Percentiles rank a stretch among this genome's conserved stretches.
Conservation (phyloP, 768 basidiomycete species). For the Coprinellus micaceus region DNA sequence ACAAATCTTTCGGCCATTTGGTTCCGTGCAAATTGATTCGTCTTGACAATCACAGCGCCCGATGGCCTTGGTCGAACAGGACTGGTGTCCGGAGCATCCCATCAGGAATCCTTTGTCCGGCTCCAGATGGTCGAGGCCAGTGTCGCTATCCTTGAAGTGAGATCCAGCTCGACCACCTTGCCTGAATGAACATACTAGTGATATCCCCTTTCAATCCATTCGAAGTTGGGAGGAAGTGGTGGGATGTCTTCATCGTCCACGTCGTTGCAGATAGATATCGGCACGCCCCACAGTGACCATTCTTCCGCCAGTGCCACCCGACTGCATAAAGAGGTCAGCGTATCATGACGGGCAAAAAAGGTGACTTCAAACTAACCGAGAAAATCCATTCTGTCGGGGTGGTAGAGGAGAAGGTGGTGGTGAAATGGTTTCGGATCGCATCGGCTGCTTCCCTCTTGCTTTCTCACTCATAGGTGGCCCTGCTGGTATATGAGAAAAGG, state of each 20-base stretch:
- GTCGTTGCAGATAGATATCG: slow-evolving; percentile 34
- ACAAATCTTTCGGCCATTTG: background rate
- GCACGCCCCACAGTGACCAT: slow-evolving; percentile 34
- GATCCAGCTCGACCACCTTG: background rate
- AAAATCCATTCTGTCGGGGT: background rate
- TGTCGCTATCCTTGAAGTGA: slow-evolving; percentile 1
- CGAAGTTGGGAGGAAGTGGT: slow-evolving; percentile 37
- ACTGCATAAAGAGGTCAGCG: slow-evolving; percentile 11
- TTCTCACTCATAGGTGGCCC: slow-evolving; percentile 6
- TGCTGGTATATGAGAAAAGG: background rate
- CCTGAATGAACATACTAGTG: slow-evolving; percentile 41
- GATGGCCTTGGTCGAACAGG: slow-evolving; percentile 26
- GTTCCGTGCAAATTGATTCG: slow-evolving; percentile 31
- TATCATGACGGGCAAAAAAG: background rate
- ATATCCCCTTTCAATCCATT: slow-evolving; percentile 53
- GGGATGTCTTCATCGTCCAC: slow-evolving; percentile 46
- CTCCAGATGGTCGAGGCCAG: slow-evolving; percentile 12
- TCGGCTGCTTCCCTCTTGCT: slow-evolving; percentile 6
- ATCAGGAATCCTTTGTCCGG: slow-evolving; percentile 28
- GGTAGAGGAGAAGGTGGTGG: background rate
- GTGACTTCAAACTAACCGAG: background rate
- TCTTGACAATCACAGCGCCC: slow-evolving; percentile 47
- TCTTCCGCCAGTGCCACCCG: slow-evolving; percentile 25
- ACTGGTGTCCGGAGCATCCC: slow-evolving; percentile 41
- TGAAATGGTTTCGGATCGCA: background rate